Conservation (phyloP, 2,329 filamentous ascomycete species). For the Thelonectria olida region DNA sequence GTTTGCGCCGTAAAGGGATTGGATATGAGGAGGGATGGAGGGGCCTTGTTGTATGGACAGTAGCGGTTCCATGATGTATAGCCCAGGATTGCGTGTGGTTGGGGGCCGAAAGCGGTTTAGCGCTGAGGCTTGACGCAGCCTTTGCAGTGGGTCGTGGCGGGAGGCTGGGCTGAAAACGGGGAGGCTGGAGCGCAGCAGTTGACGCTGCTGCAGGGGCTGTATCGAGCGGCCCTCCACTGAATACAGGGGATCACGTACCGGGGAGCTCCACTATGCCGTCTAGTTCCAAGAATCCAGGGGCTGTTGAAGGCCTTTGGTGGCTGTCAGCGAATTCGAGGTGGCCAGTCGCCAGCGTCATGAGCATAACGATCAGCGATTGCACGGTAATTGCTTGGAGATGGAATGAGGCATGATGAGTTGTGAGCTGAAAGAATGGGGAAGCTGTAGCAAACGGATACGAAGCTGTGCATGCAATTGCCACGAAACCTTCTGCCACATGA, state of each 20-base stretch:
- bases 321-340: conserved; percentile 8
- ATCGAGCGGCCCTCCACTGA: conserved; percentile 17
- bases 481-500: not conserved
- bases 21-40: conserved; percentile 26
- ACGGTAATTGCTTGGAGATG: not conserved
- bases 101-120: conserved; percentile 40
- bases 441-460: not conserved
- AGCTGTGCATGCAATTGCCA: not conserved
- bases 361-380: conserved; percentile 3
- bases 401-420: not conserved
- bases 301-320: conserved; percentile 9
- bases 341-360: conserved; percentile 9
- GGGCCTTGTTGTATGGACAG: conserved; percentile 29
- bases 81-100: conserved; percentile 42
- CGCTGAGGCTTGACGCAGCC: conserved; percentile 5
- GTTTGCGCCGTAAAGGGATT: conserved; percentile 25
- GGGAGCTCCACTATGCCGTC: conserved; percentile 3
- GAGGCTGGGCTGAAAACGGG: conserved; percentile 44
- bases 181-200: conserved; percentile 44
- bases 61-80: conserved; percentile 37
- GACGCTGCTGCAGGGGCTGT: conserved; percentile 37
- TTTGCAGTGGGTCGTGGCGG: conserved; percentile 33
- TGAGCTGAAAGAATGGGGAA: no score
- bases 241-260: conserved; percentile 9
- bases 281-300: conserved; percentile 21